phyloP scores from a whole-genome alignment of 352 stramenopile species.

The Aphanomyces cochlioides region DNA sequence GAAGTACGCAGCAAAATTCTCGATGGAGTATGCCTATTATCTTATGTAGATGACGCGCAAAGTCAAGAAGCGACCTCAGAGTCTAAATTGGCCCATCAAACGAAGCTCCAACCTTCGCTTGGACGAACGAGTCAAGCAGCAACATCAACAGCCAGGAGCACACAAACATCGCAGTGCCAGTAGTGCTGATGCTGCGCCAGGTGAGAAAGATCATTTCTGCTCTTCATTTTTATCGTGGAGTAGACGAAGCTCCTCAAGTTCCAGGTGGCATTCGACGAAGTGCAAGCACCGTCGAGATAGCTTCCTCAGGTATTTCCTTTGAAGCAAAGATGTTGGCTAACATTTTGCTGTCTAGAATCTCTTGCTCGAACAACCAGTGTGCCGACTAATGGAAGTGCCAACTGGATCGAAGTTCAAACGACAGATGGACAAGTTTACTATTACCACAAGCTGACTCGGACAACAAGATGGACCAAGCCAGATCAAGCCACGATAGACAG shows the following conservation, averaged over 20 bases:
- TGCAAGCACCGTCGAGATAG: neutral
- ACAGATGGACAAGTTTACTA: conserved; percentile 31
- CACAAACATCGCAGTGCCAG: neutral
- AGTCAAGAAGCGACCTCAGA: conserved; percentile 22
- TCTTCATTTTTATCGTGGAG: neutral
- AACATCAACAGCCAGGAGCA: neutral
- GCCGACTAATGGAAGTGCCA: neutral
- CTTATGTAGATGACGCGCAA: conserved; percentile 2
- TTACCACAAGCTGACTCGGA: conserved; percentile 31
- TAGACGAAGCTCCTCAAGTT: neutral
- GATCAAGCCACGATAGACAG: conserved; percentile 5
- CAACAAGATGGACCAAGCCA: conserved; percentile 30
- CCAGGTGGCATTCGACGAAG: neutral
- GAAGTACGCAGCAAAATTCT: neutral
- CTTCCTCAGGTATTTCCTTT: too few relatives aligned
- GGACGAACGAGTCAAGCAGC: conserved; percentile 16
- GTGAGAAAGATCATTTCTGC: too few relatives aligned
- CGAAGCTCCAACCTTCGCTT: conserved; percentile 4
- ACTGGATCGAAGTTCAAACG: conserved; percentile 28
- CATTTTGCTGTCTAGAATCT: neutral
- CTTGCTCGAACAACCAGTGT: conserved; percentile 2
- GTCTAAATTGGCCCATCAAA: conserved; percentile 25
- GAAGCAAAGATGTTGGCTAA: too few relatives aligned
- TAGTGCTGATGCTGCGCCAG: too few relatives aligned
- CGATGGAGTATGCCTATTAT: too few relatives aligned